Base-by-base conservation (phyloP, 2,329 filamentous ascomycete genomes). In the Fusarium equiseti region DNA sequence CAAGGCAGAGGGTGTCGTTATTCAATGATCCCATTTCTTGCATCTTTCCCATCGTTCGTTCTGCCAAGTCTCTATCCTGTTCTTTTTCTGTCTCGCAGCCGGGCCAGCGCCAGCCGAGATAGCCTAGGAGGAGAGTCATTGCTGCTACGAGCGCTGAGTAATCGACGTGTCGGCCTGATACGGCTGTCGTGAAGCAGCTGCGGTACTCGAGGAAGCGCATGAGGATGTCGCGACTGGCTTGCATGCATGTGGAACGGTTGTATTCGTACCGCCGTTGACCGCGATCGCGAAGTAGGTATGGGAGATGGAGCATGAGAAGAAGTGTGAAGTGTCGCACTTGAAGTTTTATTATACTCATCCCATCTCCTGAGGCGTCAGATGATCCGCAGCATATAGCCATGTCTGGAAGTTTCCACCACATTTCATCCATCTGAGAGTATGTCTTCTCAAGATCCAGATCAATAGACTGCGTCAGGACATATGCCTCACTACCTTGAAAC, bases 301-400 rank as follows among this genome's bases (percentile, higher is more conserved):
- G 87, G 2, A 89, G 79, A 63, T 89, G 87, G 0, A 89, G 80
- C 11, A 86, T 80, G 35, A 86, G 82, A 10, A 88, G 77, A 5
- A 88, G 79, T 35, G 84, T 82, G 69, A 84, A 83, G 65, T 88
- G 84, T 4, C 82, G 80, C 48, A 88, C 80, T 61, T 89, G 87
- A 9, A 83, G 74, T 72, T 85, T 82, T 9, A 84, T 68, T 8
- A 79, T 78, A 8, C 75, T 63, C 35, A 78, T 58, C 4, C 76
- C 68, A 27, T 70, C 62, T 45, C 60, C 55, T 40, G 64, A 66
- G 16, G 40, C 26, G 32, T 76, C 66, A 3, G 73, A 57, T n/a
- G 73, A 53, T 16, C 31, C 49, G 52, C 74, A 74, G 62, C 66
- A 75, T 7, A 71, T 49, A 8, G 71, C 71, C 32, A 77, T 64